These are phyloP conservation scores for Bertia moriformis DNA, from an alignment of 2,329 filamentous ascomycete species.

Conservation along the genomic window DNA sequence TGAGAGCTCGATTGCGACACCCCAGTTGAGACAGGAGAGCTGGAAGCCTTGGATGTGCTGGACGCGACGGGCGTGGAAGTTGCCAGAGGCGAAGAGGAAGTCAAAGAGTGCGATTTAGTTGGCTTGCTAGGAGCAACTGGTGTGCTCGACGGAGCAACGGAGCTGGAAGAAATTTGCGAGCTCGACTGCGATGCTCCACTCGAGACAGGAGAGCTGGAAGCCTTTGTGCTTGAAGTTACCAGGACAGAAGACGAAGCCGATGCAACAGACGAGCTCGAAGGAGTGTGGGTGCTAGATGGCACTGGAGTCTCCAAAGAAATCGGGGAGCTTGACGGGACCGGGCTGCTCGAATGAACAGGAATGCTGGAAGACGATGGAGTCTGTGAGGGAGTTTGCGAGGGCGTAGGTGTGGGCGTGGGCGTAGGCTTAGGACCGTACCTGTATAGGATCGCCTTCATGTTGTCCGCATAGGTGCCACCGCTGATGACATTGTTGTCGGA, in stretches of 20 bases:
- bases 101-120: neutral
- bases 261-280: neutral
- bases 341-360: neutral
- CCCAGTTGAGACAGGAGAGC: neutral
- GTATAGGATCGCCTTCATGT: slow-evolving; percentile 28
- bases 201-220: neutral
- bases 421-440: slow-evolving; percentile 3
- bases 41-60: neutral
- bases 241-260: neutral
- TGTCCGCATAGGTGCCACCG: slow-evolving; percentile 24
- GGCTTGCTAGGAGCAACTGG: neutral
- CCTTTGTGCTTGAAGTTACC: neutral
- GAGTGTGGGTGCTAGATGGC: neutral
- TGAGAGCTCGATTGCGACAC: neutral
- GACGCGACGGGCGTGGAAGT: neutral
- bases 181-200: neutral
- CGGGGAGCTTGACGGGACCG: neutral
- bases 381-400: neutral
- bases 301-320: neutral
- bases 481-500: slow-evolving; percentile 27
- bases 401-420: neutral
- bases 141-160: too few species aligned
- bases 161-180: neutral
- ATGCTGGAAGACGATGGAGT: neutral
- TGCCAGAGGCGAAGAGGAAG: neutral